Base-by-base conservation (phyloP, 192 early-diverging fungal species). In the Helicostylum pulchrum region DNA sequence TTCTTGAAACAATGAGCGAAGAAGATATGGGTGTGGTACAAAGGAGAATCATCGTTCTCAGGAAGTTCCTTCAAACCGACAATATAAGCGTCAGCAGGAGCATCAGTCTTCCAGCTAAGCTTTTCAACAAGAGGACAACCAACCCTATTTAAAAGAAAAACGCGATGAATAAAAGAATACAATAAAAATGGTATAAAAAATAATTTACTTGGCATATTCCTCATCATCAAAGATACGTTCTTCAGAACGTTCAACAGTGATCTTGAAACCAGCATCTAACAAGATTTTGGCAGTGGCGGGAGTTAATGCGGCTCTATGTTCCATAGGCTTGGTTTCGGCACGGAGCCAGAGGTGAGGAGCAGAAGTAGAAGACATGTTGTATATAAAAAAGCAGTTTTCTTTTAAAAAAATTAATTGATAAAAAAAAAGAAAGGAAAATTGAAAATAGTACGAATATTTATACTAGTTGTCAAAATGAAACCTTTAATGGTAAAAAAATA, bases 1-100 rank as follows among this genome's bases (percentile, higher is more conserved):
- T 84, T 77, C 85, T 98, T 98, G 85, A 85, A 98, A 82, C 96
- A 98, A 76, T 98, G 96, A 46, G 96, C 96, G 77, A 98, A 98
- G 84, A 95, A 94, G 69, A 98, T 95, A 80, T 98, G 96, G 49
- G 85, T 85, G 75, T 99, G 96, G 12, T 85, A 75, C 20, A 99
- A 85, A 51, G 96, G 91, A 23, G 90, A 86, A 44, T 83, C 77
- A 79, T 97, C 95, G 74, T 90, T 89, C 70, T 96, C 94, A 31
- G 96, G 95, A 21, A 99, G 84, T 74, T 99, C 96, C 85, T 99
- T 99, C 50, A 99, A 84, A 14, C 94, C 96, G 32, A 95, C 85
- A 70, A 99, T 92, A 68, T 93, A 96, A n/a, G 95, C 93, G 52
- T 94, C 89, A 43, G 73, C 54, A 49, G 96, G 96, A 1, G 95